A percentile compares a stretch with the other conserved stretches of the same genome.
Conservation (phyloP, 345 rosid genomes). For the Conringia planisiliqua region DNA sequence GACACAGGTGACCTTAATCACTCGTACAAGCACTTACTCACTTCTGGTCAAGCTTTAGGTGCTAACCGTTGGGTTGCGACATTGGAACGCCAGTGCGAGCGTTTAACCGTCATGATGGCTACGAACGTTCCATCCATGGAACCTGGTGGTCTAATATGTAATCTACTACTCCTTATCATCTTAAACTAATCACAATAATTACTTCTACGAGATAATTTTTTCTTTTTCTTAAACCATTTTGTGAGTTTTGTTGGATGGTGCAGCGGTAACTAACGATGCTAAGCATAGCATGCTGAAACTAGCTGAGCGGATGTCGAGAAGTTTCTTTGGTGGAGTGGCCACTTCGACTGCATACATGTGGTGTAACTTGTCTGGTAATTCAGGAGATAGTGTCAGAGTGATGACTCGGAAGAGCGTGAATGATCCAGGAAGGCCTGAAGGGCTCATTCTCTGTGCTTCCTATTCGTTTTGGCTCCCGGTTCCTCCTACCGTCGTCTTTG, state of each 20-base stretch:
- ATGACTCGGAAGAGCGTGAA: slow-evolving; percentile 72
- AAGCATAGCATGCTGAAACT: slow-evolving; percentile 72
- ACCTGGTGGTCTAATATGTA: slow-evolving; percentile 42
- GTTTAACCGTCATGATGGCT: slow-evolving; percentile 70
- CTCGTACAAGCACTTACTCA: slow-evolving; percentile 58
- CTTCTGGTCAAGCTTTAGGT: slow-evolving; percentile 72
- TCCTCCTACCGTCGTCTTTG: slow-evolving; percentile 58
- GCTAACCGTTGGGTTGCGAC: slow-evolving; percentile 90
- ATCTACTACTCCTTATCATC: slow-evolving; percentile 1
- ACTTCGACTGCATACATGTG: slow-evolving; percentile 70
- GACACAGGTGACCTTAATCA: slow-evolving; percentile 63
- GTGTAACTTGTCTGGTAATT: slow-evolving; percentile 59
- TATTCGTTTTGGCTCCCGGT: slow-evolving; percentile 95
- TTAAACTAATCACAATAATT: neutral
- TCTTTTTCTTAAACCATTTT: neutral
- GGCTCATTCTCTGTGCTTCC: slow-evolving; percentile 77
- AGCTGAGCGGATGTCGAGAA: slow-evolving; percentile 73
- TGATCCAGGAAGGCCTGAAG: slow-evolving; percentile 89
- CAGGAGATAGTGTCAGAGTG: slow-evolving; percentile 69
- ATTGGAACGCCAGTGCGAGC: slow-evolving; percentile 74
- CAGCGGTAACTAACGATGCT: slow-evolving; percentile 64
- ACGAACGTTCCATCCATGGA: slow-evolving; percentile 52
- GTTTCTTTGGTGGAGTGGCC: slow-evolving; percentile 75
- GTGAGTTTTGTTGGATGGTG: slow-evolving; percentile 6
- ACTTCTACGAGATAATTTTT: neutral